Evolutionary conservation across 306 rosid genomes (phyloP), one percentile per base, ranked within the genome.

Genomic region (Prosopis cineraria): DNA sequence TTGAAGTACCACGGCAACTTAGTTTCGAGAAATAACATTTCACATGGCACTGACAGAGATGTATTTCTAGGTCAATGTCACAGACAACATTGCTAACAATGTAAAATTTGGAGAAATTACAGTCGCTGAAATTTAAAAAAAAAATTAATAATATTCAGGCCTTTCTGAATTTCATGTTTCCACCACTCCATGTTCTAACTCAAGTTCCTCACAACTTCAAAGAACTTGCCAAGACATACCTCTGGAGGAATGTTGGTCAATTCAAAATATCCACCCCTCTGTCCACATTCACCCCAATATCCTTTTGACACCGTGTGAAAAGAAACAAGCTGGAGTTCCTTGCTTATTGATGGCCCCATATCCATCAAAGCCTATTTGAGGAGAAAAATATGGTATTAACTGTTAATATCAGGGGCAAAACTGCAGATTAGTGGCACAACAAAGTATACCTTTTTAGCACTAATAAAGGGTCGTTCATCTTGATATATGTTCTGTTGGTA

Each of bases 211-310:
- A 70, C 10, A 48, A 58, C 39, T 63, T 71, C 39, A 45, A 20
- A 47, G 53, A 33, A 55, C 53, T 41, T 19, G 67, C 22, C 10
- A 40, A 36, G 52, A 80, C 87, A 76, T 80, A 95, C 99, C 96
- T 85, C 52, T 24, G 98, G 97, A 84, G 99, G 87, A 84, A 95
- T 90, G 85, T 95, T 95, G 75, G 94, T 89, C 99, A 95, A 91
- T 91, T 95, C 99, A 78, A 88, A 93, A 83, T 95, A 95, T 80
- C 99, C 99, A 85, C 99, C 99, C 3, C 99, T 87, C 86, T 95
- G 99, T 82, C 99, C 99, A 78, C 99, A 95, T 88, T 95, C 99
- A 68, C 99, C 99, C 93, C 90, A 93, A 86, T 80, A 95, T 85
- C 99, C 99, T 84, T 95, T 95, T 52, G 99, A 95, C 68, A 93